A percentile compares a stretch with the other conserved stretches of the same genome.
Conservation (phyloP, 768 basidiomycete genomes). For the Lepiota subincarnata region DNA sequence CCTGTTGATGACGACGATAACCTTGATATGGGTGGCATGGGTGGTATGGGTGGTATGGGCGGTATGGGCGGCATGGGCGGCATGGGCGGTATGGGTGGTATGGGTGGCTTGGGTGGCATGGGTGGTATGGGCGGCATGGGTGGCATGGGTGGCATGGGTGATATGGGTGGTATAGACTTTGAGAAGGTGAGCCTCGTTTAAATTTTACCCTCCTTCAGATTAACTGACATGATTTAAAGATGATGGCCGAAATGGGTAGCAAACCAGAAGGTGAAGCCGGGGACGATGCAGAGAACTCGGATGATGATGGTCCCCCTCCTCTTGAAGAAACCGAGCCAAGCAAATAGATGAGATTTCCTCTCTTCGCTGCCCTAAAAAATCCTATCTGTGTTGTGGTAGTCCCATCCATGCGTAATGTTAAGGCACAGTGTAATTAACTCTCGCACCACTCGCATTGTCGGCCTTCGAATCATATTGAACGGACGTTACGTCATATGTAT, state of each 20-base stretch:
- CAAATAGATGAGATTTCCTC: conserved; percentile 28
- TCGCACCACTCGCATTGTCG: too few relatives aligned
- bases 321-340: conserved; percentile 62
- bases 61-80: conserved; percentile 58
- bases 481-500: neutral
- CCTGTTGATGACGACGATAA: conserved; percentile 46
- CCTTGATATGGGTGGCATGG: conserved; percentile 46
- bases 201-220: neutral
- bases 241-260: conserved; percentile 49
- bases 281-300: conserved; percentile 44
- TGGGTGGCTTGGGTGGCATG: conserved; percentile 43
- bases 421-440: too few relatives aligned
- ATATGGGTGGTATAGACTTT: conserved; percentile 50
- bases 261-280: conserved; percentile 19
- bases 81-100: conserved; percentile 51
- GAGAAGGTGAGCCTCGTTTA: conserved; percentile 43
- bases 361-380: neutral
- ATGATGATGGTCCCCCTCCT: conserved; percentile 75
- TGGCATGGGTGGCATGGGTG: conserved; percentile 10
- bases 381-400: neutral
- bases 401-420: too few relatives aligned
- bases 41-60: conserved; percentile 45
- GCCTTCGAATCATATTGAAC: too few relatives aligned
- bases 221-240: conserved; percentile 24
- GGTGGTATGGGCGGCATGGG: conserved; percentile 17